Percentiles rank a stretch among this genome's conserved stretches.
Evolutionary conservation across 257 asterid genomes (phyloP).

Genomic region (Primulina eburnea): DNA sequence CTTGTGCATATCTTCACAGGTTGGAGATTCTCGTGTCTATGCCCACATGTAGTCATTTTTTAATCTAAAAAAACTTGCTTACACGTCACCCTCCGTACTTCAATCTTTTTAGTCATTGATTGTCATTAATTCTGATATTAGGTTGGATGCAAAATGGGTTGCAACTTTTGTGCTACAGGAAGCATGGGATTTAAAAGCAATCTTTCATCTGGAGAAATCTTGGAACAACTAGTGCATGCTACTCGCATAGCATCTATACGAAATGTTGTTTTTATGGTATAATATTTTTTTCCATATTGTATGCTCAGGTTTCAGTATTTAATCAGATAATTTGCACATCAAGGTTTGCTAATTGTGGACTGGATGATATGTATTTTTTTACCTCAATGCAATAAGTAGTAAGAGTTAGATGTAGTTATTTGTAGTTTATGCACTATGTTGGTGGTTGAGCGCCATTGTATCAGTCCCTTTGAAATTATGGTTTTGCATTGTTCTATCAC

Average conservation of each 20-base stretch:
- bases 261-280: constrained; percentile 94
- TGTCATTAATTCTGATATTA: constrained; percentile 18
- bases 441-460: neutral
- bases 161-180: constrained; percentile 97
- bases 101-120: neutral
- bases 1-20: constrained; percentile 96
- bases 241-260: constrained; percentile 80
- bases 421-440: neutral
- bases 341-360: neutral
- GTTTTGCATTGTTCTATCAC: neutral
- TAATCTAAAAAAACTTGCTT: neutral
- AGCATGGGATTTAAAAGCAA: constrained; percentile 92
- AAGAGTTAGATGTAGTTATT: neutral
- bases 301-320: constrained; percentile 2
- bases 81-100: neutral
- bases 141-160: constrained; percentile 99
- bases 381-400: constrained; percentile 5
- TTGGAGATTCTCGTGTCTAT: constrained; percentile 22
- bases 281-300: constrained; percentile 4
- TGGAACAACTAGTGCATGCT: constrained; percentile 92
- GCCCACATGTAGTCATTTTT: neutral
- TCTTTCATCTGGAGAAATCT: constrained; percentile 86
- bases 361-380: neutral
- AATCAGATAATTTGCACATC: constrained; percentile 16
- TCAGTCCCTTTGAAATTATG: neutral